Evolutionary conservation across 2,329 filamentous ascomycete genomes (phyloP), one percentile per base, ranked within the genome.

Genomic region (Ophiocordyceps robertsii): DNA sequence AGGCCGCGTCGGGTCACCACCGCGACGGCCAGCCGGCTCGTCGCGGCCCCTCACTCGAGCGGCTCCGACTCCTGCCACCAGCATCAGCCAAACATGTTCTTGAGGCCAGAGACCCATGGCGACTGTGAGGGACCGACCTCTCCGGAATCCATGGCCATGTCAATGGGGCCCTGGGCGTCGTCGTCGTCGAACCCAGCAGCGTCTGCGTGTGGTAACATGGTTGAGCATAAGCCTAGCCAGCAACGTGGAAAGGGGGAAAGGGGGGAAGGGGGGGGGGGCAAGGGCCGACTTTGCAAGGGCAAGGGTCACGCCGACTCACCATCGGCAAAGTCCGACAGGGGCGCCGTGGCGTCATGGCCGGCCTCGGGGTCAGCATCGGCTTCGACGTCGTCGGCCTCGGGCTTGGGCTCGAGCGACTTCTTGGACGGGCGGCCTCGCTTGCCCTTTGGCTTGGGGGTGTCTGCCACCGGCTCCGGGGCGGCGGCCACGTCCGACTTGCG

Each of bases 21-120:
- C 37, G 14, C 31, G 27, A 19, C 7, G 7, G 17, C 14, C 14
- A 9, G 13, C n/a, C 12, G 24, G 3, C 14, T 21, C 14, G 17
- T 35, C 31, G 7, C 16, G 10, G 4, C 31, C 12, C n/a, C 37
- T 43, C 38, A 37, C 21, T 54, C 47, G 19, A 50, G 44, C 37
- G 16, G 41, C 35, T 50, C 53, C 30, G 49, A 46, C 44, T 47
- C 48, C 51, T 53, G 36, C 31, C 35, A 36, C 19, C 17, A 14
- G 35, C 13, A 54, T 59, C 47, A 59, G 56, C 48, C 31, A 57
- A 56, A 53, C 33, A 51, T 48, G 37, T 43, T 51, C 46, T 47
- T 49, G 32, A 49, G 37, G 40, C 44, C 48, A 11, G 50, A 46
- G 43, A 50, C 40, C 49, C 46, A 55, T 11, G 47, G 43, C 29